A percentile compares a stretch with the other conserved stretches of the same genome.
These are phyloP conservation scores for Tricholoma bakamatsutake DNA, from an alignment of 768 basidiomycete species.

Conservation along the genomic window DNA sequence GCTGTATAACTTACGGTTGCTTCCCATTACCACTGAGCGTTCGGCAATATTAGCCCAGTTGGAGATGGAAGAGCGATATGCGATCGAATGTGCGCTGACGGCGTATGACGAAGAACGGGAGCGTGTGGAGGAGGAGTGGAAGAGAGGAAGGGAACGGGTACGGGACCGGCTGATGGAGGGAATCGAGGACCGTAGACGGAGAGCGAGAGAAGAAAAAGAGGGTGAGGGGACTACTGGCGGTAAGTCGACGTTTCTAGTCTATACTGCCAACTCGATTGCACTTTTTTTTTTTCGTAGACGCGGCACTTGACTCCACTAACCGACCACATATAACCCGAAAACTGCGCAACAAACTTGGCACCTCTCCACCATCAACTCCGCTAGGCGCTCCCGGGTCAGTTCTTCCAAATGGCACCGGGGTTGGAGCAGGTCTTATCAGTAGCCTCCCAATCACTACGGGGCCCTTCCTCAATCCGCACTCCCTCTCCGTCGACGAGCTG, in stretches of 20 bases:
- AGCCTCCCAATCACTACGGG: conserved; percentile 61
- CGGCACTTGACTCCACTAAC: conserved; percentile 68
- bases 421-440: conserved; percentile 30
- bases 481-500: conserved; percentile 79
- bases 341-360: conserved; percentile 73
- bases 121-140: conserved; percentile 80
- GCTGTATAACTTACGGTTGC: conserved; percentile 65
- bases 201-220: conserved; percentile 85
- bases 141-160: conserved; percentile 65
- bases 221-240: conserved; percentile 77
- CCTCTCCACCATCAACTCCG: conserved; percentile 75
- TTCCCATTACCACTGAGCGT: conserved; percentile 71
- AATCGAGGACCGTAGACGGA: conserved; percentile 72
- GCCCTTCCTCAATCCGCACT: conserved; percentile 75
- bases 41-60: conserved; percentile 66
- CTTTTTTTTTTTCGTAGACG: conserved; percentile 41
- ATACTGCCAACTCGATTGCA: conserved; percentile 2
- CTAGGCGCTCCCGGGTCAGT: conserved; percentile 34
- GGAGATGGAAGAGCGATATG: conserved; percentile 60
- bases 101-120: conserved; percentile 77
- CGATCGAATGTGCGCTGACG: conserved; percentile 58
- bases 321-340: conserved; percentile 81
- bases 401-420: conserved; percentile 30
- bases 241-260: conserved; percentile 24
- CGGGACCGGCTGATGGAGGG: conserved; percentile 77